Conservation (phyloP, 257 asterid genomes). For the Datura wrightii region DNA sequence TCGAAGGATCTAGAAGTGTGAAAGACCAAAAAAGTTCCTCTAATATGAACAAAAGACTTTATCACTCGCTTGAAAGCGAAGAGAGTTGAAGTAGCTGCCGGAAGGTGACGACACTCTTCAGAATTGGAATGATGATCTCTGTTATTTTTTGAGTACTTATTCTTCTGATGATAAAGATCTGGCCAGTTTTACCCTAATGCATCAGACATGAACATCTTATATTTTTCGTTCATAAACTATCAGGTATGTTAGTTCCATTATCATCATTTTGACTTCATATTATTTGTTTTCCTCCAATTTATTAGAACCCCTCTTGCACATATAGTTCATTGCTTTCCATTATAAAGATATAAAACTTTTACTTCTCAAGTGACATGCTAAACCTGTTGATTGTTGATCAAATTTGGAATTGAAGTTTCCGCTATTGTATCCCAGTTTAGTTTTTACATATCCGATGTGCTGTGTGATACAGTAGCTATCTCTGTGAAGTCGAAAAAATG, state of each 20-base stretch:
- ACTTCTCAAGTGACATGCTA: neutral
- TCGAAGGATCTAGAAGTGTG: neutral
- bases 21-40: neutral
- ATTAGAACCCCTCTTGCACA: slow-evolving; percentile 26
- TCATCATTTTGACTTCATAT: neutral
- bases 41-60: neutral
- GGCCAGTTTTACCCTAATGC: neutral
- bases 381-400: slow-evolving; percentile 16
- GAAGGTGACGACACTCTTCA: neutral
- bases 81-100: neutral
- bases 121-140: slow-evolving; percentile 6
- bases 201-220: neutral
- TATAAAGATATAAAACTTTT: neutral
- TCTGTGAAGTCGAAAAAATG: slow-evolving; percentile 7
- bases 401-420: neutral
- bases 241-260: slow-evolving; percentile 12
- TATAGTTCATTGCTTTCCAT: slow-evolving; percentile 16
- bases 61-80: neutral
- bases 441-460: neutral
- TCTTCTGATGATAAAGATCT: slow-evolving; percentile 11
- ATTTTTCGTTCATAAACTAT: neutral
- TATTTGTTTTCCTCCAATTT: neutral
- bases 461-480: neutral
- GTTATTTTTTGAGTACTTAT: neutral
- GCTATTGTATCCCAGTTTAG: neutral